Percentiles rank a stretch among this genome's conserved stretches.
Conservation (phyloP, 257 asterid genomes). For the Solanum virginianum region DNA sequence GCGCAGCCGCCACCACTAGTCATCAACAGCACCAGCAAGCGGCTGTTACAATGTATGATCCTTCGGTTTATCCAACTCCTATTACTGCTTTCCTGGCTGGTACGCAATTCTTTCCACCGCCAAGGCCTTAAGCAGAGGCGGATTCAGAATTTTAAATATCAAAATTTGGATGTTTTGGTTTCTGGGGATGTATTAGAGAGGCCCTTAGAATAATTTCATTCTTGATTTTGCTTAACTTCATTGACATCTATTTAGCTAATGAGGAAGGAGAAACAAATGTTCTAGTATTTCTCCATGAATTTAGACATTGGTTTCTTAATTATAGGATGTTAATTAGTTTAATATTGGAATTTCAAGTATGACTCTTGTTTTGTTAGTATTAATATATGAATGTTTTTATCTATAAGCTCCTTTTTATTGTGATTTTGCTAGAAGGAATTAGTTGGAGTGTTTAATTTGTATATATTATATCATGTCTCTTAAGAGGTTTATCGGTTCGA, state of each 20-base stretch:
- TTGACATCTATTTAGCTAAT: neutral
- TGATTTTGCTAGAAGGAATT: neutral
- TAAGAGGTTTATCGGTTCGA: neutral
- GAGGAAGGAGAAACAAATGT: neutral
- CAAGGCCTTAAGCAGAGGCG: constrained; percentile 24
- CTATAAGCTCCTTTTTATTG: neutral
- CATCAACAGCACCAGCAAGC: neutral
- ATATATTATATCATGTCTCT: neutral
- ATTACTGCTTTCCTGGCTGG: constrained; percentile 56
- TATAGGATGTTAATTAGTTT: neutral
- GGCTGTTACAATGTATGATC: constrained; percentile 37
- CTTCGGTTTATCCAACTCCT: constrained; percentile 46
- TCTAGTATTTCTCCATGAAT: neutral
- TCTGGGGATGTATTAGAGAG: neutral
- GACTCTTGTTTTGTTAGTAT: constrained; percentile 5
- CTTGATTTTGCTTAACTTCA: neutral
- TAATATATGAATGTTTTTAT: neutral
- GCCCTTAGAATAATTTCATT: neutral
- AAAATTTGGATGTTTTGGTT: neutral
- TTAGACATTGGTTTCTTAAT: neutral
- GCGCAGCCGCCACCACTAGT: constrained; percentile 3
- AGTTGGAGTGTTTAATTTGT: neutral
- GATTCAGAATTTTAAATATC: neutral
- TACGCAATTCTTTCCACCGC: constrained; percentile 88
- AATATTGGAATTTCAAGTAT: constrained; percentile 20